Base-by-base conservation (phyloP, 2,329 filamentous ascomycete genomes). In the Fusarium sp. region DNA sequence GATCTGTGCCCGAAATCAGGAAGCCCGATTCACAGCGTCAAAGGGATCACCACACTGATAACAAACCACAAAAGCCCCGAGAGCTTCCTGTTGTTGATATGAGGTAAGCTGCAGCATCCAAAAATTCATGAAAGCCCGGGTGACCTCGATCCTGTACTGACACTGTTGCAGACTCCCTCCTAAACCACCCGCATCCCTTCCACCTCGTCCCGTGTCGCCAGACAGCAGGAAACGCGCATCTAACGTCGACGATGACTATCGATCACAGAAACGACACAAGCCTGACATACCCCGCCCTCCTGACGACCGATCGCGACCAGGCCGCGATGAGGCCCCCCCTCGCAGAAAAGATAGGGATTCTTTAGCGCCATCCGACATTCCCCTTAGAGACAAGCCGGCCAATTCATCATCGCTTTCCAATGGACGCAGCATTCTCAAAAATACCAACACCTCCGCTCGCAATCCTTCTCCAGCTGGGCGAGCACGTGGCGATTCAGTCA, bases 191-290 rank as follows among this genome's bases (percentile, higher is more conserved):
- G 75, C 66, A 44, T 75, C 75, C 29, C 63, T 79, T 41, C 77
- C 80, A 44, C 71, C 80, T 52, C 63, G 80, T 72, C 75, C 80
- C 70, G 67, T 75, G n/a, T 84, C 80, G 38, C 83, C 80, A 10
- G 82, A 84, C 49, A 81, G 75, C 64, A 84, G 81, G 69, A 87
- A 86, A 76, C 84, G 85, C 39, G 64, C 74, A 13, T 75, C 79
- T 16, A 85, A 87, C 18, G 49, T 66, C 9, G 83, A 86, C 21
- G 84, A 84, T 26, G 79, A 81, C 31, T 61, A 72, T 24, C 81
- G 84, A 55, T 79, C 82, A 3, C 78, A 78, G 54, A 88, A 88
- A 75, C 82, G 85, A 57, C 74, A 77, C 24, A 84, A 79, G 59
- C 75, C 81, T 21, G 84, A 85, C 24, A 58, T 74, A 16, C 64